A percentile compares a stretch with the other conserved stretches of the same genome.
Evolutionary conservation across 176 grass and related monocot species (phyloP).

Genomic region (Ensete ventricosum): DNA sequence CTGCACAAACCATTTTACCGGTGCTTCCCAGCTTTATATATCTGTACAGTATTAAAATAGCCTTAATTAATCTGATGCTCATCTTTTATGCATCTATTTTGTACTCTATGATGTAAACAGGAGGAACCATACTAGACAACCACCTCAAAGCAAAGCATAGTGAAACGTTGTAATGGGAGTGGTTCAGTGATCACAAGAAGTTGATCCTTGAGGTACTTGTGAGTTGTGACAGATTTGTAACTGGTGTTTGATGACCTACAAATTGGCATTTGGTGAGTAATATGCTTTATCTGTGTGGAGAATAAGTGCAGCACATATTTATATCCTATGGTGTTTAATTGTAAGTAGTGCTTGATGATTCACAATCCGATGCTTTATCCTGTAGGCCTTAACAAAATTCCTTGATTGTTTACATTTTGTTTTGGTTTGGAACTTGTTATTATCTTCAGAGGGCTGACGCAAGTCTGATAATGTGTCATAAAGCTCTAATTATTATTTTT

Average conservation of each 20-base stretch:
- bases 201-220: not conserved
- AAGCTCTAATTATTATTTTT: not conserved
- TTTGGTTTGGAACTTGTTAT: no score
- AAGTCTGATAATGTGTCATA: not conserved
- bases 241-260: not conserved
- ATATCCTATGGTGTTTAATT: no score
- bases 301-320: no score
- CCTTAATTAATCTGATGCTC: not conserved
- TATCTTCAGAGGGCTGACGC: not conserved
- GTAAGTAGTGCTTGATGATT: no score
- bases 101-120: not conserved
- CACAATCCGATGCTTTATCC: no score
- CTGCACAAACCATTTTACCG: no score
- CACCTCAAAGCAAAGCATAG: not conserved
- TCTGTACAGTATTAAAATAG: not conserved
- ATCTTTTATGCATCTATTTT: not conserved
- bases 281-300: no score
- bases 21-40: not conserved
- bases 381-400: no score
- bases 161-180: not conserved
- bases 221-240: not conserved
- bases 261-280: no score
- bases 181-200: not conserved
- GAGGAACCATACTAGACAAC: not conserved
- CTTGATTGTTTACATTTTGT: no score